Conservation (phyloP, 2,329 filamentous ascomycete species). For the Colletotrichum salicis region DNA sequence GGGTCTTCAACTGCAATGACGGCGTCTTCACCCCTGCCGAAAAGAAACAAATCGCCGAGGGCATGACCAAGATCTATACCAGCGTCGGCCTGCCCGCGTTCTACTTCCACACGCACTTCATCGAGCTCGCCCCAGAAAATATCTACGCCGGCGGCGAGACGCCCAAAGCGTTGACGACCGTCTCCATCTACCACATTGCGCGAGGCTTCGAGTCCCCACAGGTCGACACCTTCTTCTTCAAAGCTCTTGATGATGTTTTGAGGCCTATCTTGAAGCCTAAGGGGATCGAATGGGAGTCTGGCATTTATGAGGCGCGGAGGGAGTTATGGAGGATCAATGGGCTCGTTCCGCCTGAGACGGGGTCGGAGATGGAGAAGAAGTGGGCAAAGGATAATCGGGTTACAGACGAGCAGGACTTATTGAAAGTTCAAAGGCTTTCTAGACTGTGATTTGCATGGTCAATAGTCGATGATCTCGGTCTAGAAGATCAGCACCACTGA, state of each 20-base stretch:
- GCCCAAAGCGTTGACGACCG: neutral
- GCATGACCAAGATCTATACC: constrained; percentile 18
- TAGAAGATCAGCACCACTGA: too few species aligned
- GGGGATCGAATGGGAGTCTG: constrained; percentile 21
- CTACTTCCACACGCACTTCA: constrained; percentile 35
- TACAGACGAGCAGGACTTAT: neutral
- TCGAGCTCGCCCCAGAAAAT: constrained; percentile 39
- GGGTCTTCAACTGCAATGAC: constrained; percentile 14
- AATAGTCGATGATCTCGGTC: too few species aligned
- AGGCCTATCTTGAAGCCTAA: constrained; percentile 10
- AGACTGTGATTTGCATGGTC: neutral
- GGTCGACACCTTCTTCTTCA: constrained; percentile 3
- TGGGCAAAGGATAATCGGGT: neutral
- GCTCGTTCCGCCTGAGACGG: neutral
- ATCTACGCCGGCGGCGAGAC: constrained; percentile 56
- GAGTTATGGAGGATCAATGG: constrained; percentile 21
- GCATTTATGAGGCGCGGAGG: constrained; percentile 18
- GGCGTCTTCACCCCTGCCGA: constrained; percentile 8
- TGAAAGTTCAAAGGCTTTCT: neutral
- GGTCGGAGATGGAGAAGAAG: constrained; percentile 10
- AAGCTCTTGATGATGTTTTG: constrained; percentile 4
- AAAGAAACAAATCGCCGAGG: constrained; percentile 17
- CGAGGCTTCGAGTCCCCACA: constrained; percentile 5
- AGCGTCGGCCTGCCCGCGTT: neutral
- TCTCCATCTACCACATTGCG: constrained; percentile 20